A percentile compares a stretch with the other conserved stretches of the same genome.
Evolutionary conservation across 208 protist genomes (phyloP).

Genomic region (Leishmania lainsoni): DNA sequence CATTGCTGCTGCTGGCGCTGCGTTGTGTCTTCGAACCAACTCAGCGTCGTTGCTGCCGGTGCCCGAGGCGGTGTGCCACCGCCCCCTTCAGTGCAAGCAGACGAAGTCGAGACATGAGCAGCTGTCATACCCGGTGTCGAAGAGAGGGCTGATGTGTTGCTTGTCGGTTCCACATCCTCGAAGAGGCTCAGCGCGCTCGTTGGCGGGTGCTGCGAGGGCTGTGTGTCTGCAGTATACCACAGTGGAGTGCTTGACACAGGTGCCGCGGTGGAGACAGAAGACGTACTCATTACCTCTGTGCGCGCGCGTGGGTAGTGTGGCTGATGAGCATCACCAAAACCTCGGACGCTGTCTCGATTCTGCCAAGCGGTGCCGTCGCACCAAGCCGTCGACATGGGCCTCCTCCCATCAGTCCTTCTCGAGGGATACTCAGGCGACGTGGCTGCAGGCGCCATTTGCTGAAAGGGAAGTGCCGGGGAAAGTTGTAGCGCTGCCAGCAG

Average conservation of each 20-base stretch:
- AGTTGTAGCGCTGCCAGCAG: slow-evolving; percentile 51
- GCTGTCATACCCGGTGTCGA: not conserved
- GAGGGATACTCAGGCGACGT: not conserved
- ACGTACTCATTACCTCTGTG: slow-evolving; percentile 11
- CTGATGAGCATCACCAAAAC: not conserved
- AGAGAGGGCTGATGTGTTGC: not conserved
- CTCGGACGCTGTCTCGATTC: not conserved
- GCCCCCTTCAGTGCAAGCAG: not conserved
- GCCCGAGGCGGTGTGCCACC: not conserved
- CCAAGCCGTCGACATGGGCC: not conserved
- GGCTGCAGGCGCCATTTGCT: slow-evolving; percentile 15
- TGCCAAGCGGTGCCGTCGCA: not conserved
- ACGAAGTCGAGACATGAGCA: not conserved
- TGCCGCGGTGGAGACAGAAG: slow-evolving; percentile 1
- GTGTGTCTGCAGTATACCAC: not conserved
- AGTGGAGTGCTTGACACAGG: not conserved
- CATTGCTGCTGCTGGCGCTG: not conserved
- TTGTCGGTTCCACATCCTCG: slow-evolving; percentile 16
- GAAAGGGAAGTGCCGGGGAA: slow-evolving; percentile 42
- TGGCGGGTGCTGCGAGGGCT: not conserved
- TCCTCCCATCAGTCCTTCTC: not conserved
- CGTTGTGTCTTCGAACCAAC: slow-evolving; percentile 31
- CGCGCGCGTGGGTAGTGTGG: slow-evolving; percentile 14
- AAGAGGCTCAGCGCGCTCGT: slow-evolving; percentile 19
- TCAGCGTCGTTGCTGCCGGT: slow-evolving; percentile 7